Evolutionary conservation across 495 filamentous ascomycete genomes (phyloP), one percentile per base, ranked within the genome.

Genomic region (Chaetomidium leptoderma): DNA sequence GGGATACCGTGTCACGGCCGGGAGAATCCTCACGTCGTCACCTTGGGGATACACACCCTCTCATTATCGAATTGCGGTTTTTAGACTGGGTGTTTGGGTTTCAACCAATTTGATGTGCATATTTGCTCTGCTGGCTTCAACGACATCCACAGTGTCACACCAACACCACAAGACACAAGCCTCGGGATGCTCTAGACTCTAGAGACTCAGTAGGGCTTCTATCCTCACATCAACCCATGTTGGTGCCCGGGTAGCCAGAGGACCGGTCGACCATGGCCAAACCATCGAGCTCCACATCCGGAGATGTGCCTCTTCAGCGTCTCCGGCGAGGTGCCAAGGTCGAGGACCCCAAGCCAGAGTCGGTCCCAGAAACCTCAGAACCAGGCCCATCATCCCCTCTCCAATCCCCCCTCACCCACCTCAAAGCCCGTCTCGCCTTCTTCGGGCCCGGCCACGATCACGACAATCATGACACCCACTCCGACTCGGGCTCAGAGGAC

Each of bases 401-500:
- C 11, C 9, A 46, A 11, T 27, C 60, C 16, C 54, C 60, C 17
- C 63, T 63, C 54, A 27, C 53, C 35, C 46, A 53, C 53, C 51
- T 63, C 46, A 54, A 39, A 48, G 68, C 40, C 23, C 65, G 65
- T 32, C 59, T 68, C 59, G 68, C 74, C 16, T 59, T 65, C 58
- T 71, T 70, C 70, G 49, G 62, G 43, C 67, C 66, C 30, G 17
- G 55, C 66, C 68, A 27, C 9, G 30, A 39, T 29, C 35, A 55
- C 39, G 63, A 69, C 36, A 54, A 64, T 43, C 60, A 14, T 7
- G 36, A 21, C 39, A 10, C 65, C 36, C 58, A 67, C 23, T 66
- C 70, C 47, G 73, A 73, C 50, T 63, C 72, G 27, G 69, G 66
- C 23, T 77, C 76, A 32, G 76, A 78, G 43, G 35, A 71, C 49